phyloP scores from a whole-genome alignment of 2,329 filamentous ascomycete species.

The Colletotrichum sp. region DNA sequence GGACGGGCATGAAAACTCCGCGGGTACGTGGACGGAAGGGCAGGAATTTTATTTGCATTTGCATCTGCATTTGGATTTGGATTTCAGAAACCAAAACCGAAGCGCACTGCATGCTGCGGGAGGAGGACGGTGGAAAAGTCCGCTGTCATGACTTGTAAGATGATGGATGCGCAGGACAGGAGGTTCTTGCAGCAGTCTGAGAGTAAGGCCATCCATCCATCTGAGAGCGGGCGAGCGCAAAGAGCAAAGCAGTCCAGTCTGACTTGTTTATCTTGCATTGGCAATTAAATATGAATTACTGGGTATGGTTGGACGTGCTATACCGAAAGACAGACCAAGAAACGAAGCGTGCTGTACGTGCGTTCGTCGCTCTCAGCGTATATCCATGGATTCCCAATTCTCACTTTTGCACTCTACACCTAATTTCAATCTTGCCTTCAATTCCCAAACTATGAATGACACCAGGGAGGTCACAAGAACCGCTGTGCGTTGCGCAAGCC shows the following conservation, averaged over 20 bases:
- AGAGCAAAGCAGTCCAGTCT: neutral
- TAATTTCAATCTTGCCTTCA: neutral
- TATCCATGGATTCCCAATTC: neutral
- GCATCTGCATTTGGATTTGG: neutral
- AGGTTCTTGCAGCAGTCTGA: neutral
- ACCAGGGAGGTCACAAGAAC: neutral
- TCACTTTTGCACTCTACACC: neutral
- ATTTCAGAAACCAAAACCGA: neutral
- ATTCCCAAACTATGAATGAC: neutral
- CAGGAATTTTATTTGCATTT: neutral
- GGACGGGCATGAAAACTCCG: neutral
- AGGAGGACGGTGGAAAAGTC: neutral
- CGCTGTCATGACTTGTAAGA: neutral
- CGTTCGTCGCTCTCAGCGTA: neutral
- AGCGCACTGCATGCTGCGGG: neutral
- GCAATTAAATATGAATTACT: neutral
- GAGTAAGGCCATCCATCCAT: neutral
- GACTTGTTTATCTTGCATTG: neutral
- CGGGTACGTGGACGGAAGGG: neutral
- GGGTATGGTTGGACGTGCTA: neutral
- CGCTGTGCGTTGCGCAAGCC: neutral
- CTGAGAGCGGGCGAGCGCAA: neutral
- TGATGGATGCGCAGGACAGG: neutral
- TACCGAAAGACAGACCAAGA: neutral
- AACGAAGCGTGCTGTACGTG: neutral